Percentiles rank a stretch among this genome's conserved stretches.
Conservation (phyloP, 495 filamentous ascomycete genomes). For the Xylaria cubensis region DNA sequence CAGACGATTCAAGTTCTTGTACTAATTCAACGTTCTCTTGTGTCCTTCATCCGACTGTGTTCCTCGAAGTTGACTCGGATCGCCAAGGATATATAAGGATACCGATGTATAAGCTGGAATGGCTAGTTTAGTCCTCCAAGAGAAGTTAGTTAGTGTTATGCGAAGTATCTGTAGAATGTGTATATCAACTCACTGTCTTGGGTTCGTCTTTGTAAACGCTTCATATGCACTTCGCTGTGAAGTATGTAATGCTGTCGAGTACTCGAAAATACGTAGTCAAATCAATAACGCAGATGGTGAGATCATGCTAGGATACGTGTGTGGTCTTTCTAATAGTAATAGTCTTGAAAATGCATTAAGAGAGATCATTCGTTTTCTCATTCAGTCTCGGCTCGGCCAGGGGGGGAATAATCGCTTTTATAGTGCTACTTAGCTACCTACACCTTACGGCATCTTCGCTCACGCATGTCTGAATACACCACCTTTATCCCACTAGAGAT, state of each 20-base stretch:
- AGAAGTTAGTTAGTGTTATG: constrained; percentile 5
- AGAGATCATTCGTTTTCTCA: constrained; percentile 13
- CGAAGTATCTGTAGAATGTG: background rate
- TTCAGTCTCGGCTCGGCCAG: constrained; percentile 1
- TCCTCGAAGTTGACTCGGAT: background rate
- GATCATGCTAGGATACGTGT: background rate
- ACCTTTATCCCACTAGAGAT: constrained; percentile 3
- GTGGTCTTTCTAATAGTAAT: background rate
- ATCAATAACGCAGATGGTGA: background rate
- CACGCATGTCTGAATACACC: background rate
- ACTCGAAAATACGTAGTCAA: too few relatives aligned
- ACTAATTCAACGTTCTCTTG: background rate
- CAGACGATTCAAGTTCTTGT: background rate
- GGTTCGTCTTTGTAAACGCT: background rate
- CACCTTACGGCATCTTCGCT: constrained; percentile 17
- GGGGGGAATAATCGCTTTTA: constrained; percentile 23
- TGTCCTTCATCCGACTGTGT: background rate
- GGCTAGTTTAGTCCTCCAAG: background rate
- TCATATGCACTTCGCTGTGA: background rate
- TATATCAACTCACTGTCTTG: constrained; percentile 4
- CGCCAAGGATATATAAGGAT: background rate
- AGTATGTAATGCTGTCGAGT: background rate
- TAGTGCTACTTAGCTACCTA: constrained; percentile 23
- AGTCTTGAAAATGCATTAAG: constrained; percentile 7
- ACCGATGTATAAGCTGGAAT: background rate